phyloP scores from a whole-genome alignment of 441 rosid species.

The Erodium trifolium region DNA sequence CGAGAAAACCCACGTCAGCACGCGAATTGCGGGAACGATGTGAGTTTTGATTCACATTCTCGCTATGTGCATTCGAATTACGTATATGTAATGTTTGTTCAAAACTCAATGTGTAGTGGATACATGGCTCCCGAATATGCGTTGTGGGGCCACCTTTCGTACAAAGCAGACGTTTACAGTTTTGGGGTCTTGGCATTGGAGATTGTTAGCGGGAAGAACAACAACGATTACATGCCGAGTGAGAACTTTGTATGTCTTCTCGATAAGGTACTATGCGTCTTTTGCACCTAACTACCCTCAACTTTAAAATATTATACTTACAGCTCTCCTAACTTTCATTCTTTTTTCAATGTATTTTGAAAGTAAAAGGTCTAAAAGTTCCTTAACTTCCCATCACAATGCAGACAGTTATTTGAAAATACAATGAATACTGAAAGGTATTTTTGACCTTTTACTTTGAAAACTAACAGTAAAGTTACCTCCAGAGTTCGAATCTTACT shows the following conservation, averaged over 20 bases:
- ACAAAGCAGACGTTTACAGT: slow-evolving; percentile 44
- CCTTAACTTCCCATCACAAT: no score
- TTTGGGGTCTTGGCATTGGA: slow-evolving; percentile 40
- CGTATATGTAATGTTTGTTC: no score
- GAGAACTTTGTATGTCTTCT: background rate
- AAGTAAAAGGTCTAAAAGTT: no score
- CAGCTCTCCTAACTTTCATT: no score
- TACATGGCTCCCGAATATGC: slow-evolving; percentile 9
- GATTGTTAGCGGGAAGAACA: background rate
- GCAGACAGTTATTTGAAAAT: no score
- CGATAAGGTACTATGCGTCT: slow-evolving; percentile 10
- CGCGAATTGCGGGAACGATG: slow-evolving; percentile 56
- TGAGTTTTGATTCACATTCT: slow-evolving; percentile 24
- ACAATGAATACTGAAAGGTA: no score
- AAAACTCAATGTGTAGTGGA: slow-evolving; percentile 15
- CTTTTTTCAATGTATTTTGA: no score
- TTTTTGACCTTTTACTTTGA: no score
- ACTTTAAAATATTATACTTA: no score
- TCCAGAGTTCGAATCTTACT: no score
- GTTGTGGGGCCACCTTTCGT: slow-evolving; percentile 30
- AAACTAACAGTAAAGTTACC: no score
- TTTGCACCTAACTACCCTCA: background rate
- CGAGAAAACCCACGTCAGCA: slow-evolving; percentile 48
- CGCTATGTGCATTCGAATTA: no score
- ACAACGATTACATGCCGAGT: slow-evolving; percentile 5